Evolutionary conservation across 2,329 filamentous ascomycete genomes (phyloP).

Genomic region (Alternaria triticimaculans): DNA sequence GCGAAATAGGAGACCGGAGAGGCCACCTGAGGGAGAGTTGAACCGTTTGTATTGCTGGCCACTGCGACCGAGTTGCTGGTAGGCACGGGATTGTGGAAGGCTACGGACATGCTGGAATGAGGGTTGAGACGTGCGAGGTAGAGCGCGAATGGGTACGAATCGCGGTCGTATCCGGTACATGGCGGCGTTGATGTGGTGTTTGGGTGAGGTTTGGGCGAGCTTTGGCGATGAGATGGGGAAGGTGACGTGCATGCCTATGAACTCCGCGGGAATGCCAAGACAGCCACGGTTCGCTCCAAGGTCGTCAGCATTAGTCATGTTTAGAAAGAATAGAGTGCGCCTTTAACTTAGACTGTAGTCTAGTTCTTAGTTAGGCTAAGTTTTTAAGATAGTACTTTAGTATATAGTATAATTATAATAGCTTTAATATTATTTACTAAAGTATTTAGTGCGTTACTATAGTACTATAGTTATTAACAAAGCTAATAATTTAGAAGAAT

Average conservation of each 20-base stretch:
- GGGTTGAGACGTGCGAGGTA: not conserved
- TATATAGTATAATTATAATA: too few species aligned
- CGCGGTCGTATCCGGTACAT: slow-evolving; percentile 28
- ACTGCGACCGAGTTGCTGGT: slow-evolving; percentile 30
- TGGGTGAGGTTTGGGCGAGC: not conserved
- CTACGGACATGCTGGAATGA: not conserved
- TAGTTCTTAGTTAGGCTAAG: too few species aligned
- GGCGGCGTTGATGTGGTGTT: not conserved
- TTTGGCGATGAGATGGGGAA: not conserved
- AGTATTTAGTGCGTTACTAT: too few species aligned
- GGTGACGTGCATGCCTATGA: slow-evolving; percentile 3
- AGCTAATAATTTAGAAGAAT: too few species aligned
- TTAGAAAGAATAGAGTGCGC: too few species aligned
- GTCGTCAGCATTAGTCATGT: not conserved
- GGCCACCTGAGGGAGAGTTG: slow-evolving; percentile 16
- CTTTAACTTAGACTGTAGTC: too few species aligned
- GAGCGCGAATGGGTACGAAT: slow-evolving; percentile 4
- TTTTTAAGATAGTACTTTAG: too few species aligned
- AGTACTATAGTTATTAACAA: too few species aligned
- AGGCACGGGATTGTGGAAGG: slow-evolving; percentile 21
- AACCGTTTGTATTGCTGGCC: slow-evolving; percentile 42
- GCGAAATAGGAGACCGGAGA: slow-evolving; percentile 35
- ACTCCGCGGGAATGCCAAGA: slow-evolving; percentile 26
- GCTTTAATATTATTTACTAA: too few species aligned
- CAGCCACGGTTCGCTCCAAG: not conserved